Conservation (phyloP, 2,329 filamentous ascomycete species). For the Cercospora citrullina region DNA sequence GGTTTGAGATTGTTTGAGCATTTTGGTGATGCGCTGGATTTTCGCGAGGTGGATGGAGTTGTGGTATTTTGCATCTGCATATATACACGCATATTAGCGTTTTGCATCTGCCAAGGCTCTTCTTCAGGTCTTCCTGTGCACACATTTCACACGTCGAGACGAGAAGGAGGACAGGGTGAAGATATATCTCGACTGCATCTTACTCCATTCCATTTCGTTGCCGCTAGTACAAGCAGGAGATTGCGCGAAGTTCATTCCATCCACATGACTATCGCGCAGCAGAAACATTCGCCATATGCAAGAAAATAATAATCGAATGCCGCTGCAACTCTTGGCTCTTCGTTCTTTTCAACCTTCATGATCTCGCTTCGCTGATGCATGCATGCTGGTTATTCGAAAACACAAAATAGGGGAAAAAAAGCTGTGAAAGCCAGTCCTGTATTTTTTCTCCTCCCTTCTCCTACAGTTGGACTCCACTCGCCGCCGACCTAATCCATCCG, state of each 20-base stretch:
- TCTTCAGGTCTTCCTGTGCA: not conserved
- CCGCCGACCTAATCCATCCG: too few relatives aligned
- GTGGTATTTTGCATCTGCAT: not conserved
- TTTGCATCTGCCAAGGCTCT: not conserved
- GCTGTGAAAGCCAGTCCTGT: not conserved
- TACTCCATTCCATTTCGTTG: not conserved
- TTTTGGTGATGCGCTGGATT: not conserved
- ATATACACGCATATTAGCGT: not conserved
- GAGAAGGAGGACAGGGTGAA: too few relatives aligned
- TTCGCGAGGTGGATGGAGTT: not conserved
- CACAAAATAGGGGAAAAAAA: not conserved
- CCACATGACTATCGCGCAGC: not conserved
- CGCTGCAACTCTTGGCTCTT: not conserved
- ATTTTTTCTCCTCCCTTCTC: not conserved
- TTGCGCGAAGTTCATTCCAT: not conserved
- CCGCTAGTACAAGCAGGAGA: not conserved
- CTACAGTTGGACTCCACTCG: too few relatives aligned
- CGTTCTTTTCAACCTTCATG: not conserved
- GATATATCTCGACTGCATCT: not conserved
- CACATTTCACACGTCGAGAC: too few relatives aligned
- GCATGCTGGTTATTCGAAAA: not conserved
- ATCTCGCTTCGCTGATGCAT: not conserved
- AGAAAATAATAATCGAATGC: not conserved
- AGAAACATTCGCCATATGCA: not conserved
- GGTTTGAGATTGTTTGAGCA: conserved; percentile 12